These are phyloP conservation scores for Allantophomopsis lycopodina DNA, from an alignment of 2,329 filamentous ascomycete species.

Conservation along the genomic window DNA sequence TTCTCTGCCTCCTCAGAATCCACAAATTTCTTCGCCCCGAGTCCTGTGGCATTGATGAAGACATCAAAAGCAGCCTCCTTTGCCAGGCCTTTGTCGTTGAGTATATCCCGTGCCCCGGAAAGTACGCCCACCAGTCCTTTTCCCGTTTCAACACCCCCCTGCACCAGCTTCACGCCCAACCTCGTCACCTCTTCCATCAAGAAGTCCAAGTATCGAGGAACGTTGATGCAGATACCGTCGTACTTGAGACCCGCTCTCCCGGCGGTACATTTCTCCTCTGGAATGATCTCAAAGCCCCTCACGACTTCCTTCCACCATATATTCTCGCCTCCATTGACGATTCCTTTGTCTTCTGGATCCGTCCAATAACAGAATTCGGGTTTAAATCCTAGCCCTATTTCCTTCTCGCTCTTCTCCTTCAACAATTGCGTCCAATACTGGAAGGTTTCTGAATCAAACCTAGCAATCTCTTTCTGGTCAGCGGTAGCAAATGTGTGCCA, in stretches of 20 bases:
- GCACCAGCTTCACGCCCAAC: conserved; percentile 4
- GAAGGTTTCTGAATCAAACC: conserved; percentile 29
- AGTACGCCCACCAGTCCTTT: conserved; percentile 5
- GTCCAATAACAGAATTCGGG: conserved; percentile 2
- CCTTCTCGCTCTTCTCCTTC: neutral
- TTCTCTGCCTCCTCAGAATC: conserved; percentile 12
- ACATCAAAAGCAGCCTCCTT: neutral
- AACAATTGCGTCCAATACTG: conserved; percentile 22
- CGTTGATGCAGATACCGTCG: conserved; percentile 7
- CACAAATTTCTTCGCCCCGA: conserved; percentile 23
- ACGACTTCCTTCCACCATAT: conserved; percentile 7
- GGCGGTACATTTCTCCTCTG: neutral
- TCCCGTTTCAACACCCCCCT: neutral
- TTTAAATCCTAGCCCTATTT: conserved; percentile 9
- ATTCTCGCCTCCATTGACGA: conserved; percentile 2
- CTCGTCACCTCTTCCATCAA: conserved; percentile 13
- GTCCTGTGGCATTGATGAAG: conserved; percentile 28
- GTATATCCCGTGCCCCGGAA: conserved; percentile 1
- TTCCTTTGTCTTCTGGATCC: conserved; percentile 3
- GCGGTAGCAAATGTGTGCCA: conserved; percentile 28
- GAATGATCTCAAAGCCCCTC: conserved; percentile 2
- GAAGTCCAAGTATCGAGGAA: conserved; percentile 5
- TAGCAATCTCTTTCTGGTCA: conserved; percentile 14
- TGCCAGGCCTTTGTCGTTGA: neutral
- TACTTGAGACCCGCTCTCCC: conserved; percentile 6